Evolutionary conservation across 331 rosid genomes (phyloP).

Genomic region (Rosa hybrid): DNA sequence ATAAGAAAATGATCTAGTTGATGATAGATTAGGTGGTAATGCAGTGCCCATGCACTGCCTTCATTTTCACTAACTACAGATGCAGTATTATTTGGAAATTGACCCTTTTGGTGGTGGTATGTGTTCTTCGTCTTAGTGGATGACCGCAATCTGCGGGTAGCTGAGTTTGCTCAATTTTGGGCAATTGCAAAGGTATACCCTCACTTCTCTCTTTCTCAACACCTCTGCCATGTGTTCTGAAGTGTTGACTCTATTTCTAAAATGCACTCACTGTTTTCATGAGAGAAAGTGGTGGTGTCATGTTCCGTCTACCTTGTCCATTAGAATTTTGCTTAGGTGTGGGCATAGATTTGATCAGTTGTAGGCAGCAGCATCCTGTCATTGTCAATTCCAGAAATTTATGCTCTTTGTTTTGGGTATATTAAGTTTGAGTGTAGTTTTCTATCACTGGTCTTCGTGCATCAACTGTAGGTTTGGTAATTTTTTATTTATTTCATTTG

Average conservation of each 20-base stretch:
- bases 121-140: constrained; percentile 99
- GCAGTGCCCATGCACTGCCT: constrained; percentile 95
- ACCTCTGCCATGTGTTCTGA: constrained; percentile 77
- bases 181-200: constrained; percentile 98
- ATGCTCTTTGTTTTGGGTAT: not conserved
- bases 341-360: not conserved
- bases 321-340: constrained; percentile 13
- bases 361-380: not conserved
- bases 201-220: constrained; percentile 72
- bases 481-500: not conserved
- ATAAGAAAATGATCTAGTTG: constrained; percentile 62
- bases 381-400: not conserved
- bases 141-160: constrained; percentile 99
- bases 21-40: constrained; percentile 68
- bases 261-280: constrained; percentile 33
- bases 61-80: constrained; percentile 83
- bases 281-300: constrained; percentile 43
- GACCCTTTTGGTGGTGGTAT: constrained; percentile 99
- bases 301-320: constrained; percentile 31
- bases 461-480: not conserved
- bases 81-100: constrained; percentile 98
- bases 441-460: constrained; percentile 7
- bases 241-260: constrained; percentile 52
- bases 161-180: constrained; percentile 99
- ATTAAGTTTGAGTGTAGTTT: not conserved